A percentile compares a stretch with the other conserved stretches of the same genome.
Evolutionary conservation across 768 basidiomycete species (phyloP).

Genomic region (Mycena albidolilacea): DNA sequence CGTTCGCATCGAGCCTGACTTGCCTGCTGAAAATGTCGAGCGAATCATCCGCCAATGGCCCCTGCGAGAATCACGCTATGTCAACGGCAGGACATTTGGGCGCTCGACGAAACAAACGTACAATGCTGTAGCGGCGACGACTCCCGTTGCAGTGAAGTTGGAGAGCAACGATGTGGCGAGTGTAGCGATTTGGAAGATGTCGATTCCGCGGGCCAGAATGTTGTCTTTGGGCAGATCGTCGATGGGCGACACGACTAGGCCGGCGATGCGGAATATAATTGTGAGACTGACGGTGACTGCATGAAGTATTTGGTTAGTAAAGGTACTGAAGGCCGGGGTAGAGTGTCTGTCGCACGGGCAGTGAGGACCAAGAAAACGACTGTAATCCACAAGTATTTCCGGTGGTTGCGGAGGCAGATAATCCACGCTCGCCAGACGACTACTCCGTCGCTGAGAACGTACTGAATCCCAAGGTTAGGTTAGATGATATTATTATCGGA

Average conservation of each 20-base stretch:
- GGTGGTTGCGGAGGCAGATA: slow-evolving; percentile 10
- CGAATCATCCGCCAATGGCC: slow-evolving; percentile 15
- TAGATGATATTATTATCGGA: too few species aligned
- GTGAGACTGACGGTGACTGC: not conserved
- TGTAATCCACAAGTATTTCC: slow-evolving; percentile 16
- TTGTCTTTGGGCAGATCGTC: not conserved
- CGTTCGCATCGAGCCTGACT: not conserved
- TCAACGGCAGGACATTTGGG: slow-evolving; percentile 4
- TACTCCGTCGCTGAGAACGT: slow-evolving; percentile 21
- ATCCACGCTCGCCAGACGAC: slow-evolving; percentile 39
- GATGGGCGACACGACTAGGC: not conserved
- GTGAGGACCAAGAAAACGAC: slow-evolving; percentile 26
- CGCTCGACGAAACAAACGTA: not conserved
- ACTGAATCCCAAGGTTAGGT: not conserved
- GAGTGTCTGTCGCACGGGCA: slow-evolving; percentile 1
- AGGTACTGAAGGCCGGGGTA: not conserved
- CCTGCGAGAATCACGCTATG: not conserved
- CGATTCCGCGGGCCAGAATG: not conserved
- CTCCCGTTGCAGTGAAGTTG: slow-evolving; percentile 5
- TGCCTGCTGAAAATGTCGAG: not conserved
- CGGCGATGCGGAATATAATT: not conserved
- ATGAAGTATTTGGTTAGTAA: not conserved
- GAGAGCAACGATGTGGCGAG: slow-evolving; percentile 8
- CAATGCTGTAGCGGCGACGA: slow-evolving; percentile 8
- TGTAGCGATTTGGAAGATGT: slow-evolving; percentile 3